Percentiles rank a stretch among this genome's conserved stretches.
These are phyloP conservation scores for Lepidium africanum DNA, from an alignment of 345 rosid genomes.

Conservation along the genomic window DNA sequence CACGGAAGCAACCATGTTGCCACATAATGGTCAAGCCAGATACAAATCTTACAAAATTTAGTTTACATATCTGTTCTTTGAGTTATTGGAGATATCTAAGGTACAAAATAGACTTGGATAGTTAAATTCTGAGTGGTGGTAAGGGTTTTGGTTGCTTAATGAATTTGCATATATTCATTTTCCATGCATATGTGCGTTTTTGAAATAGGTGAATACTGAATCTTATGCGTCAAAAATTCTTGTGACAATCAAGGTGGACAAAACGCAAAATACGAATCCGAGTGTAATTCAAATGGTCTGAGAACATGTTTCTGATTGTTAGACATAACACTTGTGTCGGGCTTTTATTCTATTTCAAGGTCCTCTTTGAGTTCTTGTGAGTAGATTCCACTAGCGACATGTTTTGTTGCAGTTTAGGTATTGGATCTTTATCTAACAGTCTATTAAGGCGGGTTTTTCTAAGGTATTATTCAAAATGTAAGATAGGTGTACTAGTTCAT, in stretches of 20 bases:
- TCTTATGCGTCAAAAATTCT: background rate
- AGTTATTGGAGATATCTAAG: background rate
- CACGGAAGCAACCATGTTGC: background rate
- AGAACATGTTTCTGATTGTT: background rate
- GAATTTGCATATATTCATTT: background rate
- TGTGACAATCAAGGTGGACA: background rate
- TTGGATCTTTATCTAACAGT: background rate
- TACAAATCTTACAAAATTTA: background rate
- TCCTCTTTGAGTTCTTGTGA: background rate
- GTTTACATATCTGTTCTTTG: background rate
- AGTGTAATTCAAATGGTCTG: background rate
- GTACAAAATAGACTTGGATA: slow-evolving; percentile 4
- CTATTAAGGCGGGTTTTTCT: too few species aligned
- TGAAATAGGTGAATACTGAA: background rate
- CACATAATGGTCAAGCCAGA: background rate
- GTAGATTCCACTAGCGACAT: background rate
- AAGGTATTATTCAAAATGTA: too few species aligned
- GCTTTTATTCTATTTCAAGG: background rate
- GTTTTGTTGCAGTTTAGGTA: background rate
- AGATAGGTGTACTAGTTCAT: too few species aligned
- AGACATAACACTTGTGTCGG: background rate
- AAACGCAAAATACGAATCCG: background rate
- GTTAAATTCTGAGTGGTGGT: background rate
- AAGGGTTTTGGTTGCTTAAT: background rate
- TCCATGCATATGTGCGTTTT: background rate